Evolutionary conservation across 257 asterid species (phyloP), one percentile per base, ranked within the genome.

Genomic region (Solanum raphanifolium): DNA sequence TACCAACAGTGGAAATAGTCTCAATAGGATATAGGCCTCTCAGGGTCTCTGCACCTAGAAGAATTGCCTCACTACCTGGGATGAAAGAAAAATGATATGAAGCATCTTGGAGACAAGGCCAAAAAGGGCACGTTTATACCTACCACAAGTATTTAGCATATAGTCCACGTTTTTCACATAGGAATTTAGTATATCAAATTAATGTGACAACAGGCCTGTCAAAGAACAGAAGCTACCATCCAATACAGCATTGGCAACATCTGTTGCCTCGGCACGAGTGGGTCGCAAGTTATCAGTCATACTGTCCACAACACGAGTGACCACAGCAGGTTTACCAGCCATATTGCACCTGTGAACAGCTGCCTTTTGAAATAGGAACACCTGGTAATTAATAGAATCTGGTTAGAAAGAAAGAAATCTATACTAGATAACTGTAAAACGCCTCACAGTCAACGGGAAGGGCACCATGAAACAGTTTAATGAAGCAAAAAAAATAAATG

Each of bases 191-290:
- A 29, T 9, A 81, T 81, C 66, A 81, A 81, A 48, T 81, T 46
- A 81, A 46, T 46, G 29, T 81, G 85, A 81, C 36, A 81, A 29
- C 15, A 81, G 13, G 39, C 69, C 27, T 46, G 29, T 48, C 69
- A 81, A 29, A 81, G 85, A 76, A 81, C 69, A 27, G 69, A 46
- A 48, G 41, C 58, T 87, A 95, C 98, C 99, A 93, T 96, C 99
- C 91, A 95, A 91, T 86, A 96, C 99, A 52, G 98, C 99, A 87
- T 96, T 96, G 73, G 99, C 99, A 87, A 96, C 98, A 91, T 96
- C 99, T 46, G 99, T 96, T 89, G 99, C 99, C 92, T 96, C 99
- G 5, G 99, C 99, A 92, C 99, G 98, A 83, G 99, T 96, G 68
- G 99, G 99, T 89, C 99, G 93, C 86, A 96, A 93, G 87, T 95